Percentiles rank a stretch among this genome's conserved stretches.
These are phyloP conservation scores for Hypoxylon sp. DNA, from an alignment of 2,329 filamentous ascomycete species.

Conservation along the genomic window DNA sequence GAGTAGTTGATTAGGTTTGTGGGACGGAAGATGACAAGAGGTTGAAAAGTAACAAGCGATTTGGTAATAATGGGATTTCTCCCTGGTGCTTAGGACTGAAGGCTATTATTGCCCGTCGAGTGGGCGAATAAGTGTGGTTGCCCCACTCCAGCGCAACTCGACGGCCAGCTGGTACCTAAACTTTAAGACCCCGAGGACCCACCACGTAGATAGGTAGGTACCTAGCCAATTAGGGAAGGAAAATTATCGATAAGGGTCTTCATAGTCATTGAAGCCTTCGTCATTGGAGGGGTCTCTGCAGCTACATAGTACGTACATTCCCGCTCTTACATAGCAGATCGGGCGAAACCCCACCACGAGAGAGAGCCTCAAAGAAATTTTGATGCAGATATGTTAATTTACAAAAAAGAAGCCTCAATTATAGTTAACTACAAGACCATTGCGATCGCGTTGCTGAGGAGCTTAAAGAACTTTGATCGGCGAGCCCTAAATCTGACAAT, in stretches of 20 bases:
- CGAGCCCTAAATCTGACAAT: constrained; percentile 2
- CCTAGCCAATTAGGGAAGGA: constrained; percentile 15
- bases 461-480: neutral
- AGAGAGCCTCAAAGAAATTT: constrained; percentile 30
- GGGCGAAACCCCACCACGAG: constrained; percentile 24
- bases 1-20: constrained; percentile 16
- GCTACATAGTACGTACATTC: constrained; percentile 24
- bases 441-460: neutral
- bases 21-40: constrained; percentile 30
- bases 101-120: constrained; percentile 38
- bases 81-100: constrained; percentile 38
- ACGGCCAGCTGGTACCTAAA: constrained; percentile 37
- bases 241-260: constrained; percentile 39
- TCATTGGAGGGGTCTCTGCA: constrained; percentile 40
- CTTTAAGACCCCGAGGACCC: constrained; percentile 30
- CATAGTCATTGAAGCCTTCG: constrained; percentile 23
- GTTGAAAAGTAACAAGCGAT: constrained; percentile 40
- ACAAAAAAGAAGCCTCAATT: neutral
- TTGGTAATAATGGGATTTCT: constrained; percentile 42
- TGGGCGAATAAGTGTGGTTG: constrained; percentile 40
- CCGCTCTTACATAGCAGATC: constrained; percentile 39
- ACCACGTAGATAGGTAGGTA: constrained; percentile 10
- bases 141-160: constrained; percentile 37
- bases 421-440: neutral
- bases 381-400: neutral